Conservation (phyloP, 2,329 filamentous ascomycete genomes). For the Epichloe uncinata region DNA sequence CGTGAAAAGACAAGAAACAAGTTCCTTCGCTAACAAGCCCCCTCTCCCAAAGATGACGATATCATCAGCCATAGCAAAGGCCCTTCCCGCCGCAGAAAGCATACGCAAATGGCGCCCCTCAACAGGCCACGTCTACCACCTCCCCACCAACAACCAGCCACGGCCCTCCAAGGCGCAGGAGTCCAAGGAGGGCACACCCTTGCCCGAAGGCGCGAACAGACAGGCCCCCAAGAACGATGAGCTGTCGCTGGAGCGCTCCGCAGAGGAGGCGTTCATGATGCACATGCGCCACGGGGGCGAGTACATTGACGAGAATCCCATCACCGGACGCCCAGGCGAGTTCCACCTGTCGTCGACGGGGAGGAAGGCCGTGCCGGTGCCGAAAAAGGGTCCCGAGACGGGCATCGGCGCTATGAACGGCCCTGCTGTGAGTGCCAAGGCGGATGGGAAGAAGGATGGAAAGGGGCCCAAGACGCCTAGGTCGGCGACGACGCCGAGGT, state of each 20-base stretch:
- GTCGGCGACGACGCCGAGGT: conserved; percentile 28
- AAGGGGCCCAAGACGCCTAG: conserved; percentile 32
- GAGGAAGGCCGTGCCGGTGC: conserved; percentile 28
- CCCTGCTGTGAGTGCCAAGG: conserved; percentile 27
- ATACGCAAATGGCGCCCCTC: conserved; percentile 42
- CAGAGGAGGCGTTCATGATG: conserved; percentile 44
- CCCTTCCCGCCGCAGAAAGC: conserved; percentile 36
- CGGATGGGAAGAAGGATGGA: conserved; percentile 31
- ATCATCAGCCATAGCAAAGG: conserved; percentile 39
- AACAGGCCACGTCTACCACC: conserved; percentile 37
- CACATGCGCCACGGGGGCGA: conserved; percentile 48
- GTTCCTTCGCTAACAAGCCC: neutral
- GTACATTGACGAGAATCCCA: conserved; percentile 55
- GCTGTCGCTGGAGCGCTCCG: conserved; percentile 30
- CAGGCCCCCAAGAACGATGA: conserved; percentile 24
- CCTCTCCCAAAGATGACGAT: conserved; percentile 29
- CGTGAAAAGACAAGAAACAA: neutral
- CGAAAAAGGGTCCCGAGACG: conserved; percentile 17
- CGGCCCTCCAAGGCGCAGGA: conserved; percentile 19
- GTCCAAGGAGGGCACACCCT: conserved; percentile 34
- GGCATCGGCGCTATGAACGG: conserved; percentile 23
- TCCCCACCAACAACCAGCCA: conserved; percentile 17
- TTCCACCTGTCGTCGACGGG: conserved; percentile 52
- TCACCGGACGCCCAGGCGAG: conserved; percentile 51
- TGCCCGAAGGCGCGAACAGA: conserved; percentile 25